phyloP scores from a whole-genome alignment of 2,329 filamentous ascomycete species.

The Fusarium bulbicola region DNA sequence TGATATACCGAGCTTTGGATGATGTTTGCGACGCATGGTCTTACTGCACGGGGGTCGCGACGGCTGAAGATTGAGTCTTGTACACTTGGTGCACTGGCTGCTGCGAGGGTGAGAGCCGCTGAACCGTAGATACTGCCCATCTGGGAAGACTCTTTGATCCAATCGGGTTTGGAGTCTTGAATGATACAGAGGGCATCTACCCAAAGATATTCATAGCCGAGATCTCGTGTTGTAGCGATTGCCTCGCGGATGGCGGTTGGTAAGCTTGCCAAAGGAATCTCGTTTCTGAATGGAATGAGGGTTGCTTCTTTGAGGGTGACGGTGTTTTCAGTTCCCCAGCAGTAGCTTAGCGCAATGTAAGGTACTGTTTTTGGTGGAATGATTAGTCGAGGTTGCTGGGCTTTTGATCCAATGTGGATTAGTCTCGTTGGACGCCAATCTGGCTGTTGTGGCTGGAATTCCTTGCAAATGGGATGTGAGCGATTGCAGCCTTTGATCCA shows the following conservation, averaged over 20 bases:
- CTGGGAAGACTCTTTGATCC: not conserved
- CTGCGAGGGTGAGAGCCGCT: not conserved
- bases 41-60: not conserved
- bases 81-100: not conserved
- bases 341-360: not conserved
- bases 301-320: not conserved
- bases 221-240: not conserved
- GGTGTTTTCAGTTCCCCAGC: not conserved
- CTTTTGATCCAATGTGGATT: not conserved
- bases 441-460: not conserved
- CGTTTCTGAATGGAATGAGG: not conserved
- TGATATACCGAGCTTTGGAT: not conserved
- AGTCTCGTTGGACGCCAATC: slow-evolving; percentile 4
- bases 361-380: rapidly evolving
- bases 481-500: not conserved
- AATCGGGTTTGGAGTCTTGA: not conserved
- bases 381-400: not conserved
- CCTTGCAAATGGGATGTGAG: not conserved
- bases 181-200: slow-evolving; percentile 1
- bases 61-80: not conserved
- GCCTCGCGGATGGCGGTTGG: not conserved
- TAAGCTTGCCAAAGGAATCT: not conserved
- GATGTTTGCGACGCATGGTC: not conserved
- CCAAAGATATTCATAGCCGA: slow-evolving; percentile 1
- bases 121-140: not conserved